Evolutionary conservation across 495 filamentous ascomycete genomes (phyloP).

Genomic region (Penicillium cataractarum): DNA sequence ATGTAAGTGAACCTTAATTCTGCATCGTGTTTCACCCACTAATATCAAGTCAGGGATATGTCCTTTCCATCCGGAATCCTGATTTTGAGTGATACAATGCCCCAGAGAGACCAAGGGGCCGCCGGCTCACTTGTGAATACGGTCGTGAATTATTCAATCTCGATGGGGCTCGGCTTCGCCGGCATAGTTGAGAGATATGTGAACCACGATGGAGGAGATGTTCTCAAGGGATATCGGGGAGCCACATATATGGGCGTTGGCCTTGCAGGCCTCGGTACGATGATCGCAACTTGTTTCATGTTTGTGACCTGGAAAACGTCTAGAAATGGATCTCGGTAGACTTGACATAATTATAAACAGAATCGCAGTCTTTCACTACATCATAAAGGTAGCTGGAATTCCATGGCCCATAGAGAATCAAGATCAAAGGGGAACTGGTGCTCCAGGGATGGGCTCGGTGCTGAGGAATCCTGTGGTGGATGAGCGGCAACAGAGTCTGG

Average conservation of each 20-base stretch:
- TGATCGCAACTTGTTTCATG: conserved; percentile 25
- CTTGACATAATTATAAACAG: neutral
- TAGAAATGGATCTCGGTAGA: neutral
- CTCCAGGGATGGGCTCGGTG: conserved; percentile 14
- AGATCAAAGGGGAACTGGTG: conserved; percentile 22
- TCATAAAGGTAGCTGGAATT: conserved; percentile 17
- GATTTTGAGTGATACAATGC: conserved; percentile 41
- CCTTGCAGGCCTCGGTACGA: conserved; percentile 33
- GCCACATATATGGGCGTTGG: conserved; percentile 44
- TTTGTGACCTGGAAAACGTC: conserved; percentile 17
- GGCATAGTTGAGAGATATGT: conserved; percentile 63
- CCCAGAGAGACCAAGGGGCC: conserved; percentile 45
- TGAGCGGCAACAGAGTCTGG: neutral
- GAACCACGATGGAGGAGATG: conserved; percentile 42
- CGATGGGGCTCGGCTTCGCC: conserved; percentile 66
- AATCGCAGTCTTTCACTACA: neutral
- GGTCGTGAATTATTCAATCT: conserved; percentile 68
- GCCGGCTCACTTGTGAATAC: conserved; percentile 67
- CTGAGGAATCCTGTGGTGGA: conserved; percentile 8
- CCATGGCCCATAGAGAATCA: conserved; percentile 23
- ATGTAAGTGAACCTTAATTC: conserved; percentile 53
- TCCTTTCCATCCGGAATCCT: conserved; percentile 43
- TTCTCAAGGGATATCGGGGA: conserved; percentile 42
- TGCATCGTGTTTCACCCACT: conserved; percentile 10
- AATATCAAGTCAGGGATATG: conserved; percentile 34